These are phyloP conservation scores for Amanita phalloides DNA, from an alignment of 768 basidiomycete genomes.

Conservation along the genomic window DNA sequence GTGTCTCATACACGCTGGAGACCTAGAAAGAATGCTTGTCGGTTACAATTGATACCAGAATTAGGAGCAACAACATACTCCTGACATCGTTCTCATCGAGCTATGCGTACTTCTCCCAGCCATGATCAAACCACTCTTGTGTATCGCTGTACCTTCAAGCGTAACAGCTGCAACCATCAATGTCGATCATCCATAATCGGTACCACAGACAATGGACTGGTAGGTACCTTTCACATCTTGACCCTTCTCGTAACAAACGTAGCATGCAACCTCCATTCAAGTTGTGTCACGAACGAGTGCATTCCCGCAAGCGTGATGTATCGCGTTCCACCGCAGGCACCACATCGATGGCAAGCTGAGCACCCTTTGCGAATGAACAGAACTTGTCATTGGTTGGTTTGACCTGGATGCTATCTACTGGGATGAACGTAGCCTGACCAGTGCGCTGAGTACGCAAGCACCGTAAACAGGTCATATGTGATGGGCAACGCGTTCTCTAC, in stretches of 20 bases:
- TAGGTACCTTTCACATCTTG: slow-evolving; percentile 92
- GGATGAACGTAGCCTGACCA: slow-evolving; percentile 96
- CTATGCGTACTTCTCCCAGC: slow-evolving; percentile 79
- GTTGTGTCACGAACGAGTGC: slow-evolving; percentile 90
- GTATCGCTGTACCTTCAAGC: slow-evolving; percentile 92
- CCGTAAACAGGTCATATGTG: slow-evolving; percentile 21
- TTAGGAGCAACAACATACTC: slow-evolving; percentile 32
- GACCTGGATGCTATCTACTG: slow-evolving; percentile 93
- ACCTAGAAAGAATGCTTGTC: background rate
- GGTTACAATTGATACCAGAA: background rate
- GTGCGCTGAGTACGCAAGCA: slow-evolving; percentile 93
- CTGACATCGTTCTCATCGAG: slow-evolving; percentile 89
- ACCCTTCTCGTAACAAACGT: slow-evolving; percentile 87
- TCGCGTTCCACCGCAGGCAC: slow-evolving; percentile 84
- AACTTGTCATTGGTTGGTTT: slow-evolving; percentile 93
- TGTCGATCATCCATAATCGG: too few relatives aligned
- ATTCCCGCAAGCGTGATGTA: slow-evolving; percentile 95
- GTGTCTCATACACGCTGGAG: slow-evolving; percentile 38
- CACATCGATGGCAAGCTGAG: slow-evolving; percentile 77
- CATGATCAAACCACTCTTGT: slow-evolving; percentile 95
- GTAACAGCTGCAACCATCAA: slow-evolving; percentile 63
- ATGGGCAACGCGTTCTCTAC: background rate
- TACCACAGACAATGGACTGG: background rate
- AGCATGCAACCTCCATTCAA: slow-evolving; percentile 88
- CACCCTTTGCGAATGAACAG: slow-evolving; percentile 83